Percentiles rank a stretch among this genome's conserved stretches.
Evolutionary conservation across 805 yeast genomes (phyloP).

Genomic region (Ogataea philodendri): DNA sequence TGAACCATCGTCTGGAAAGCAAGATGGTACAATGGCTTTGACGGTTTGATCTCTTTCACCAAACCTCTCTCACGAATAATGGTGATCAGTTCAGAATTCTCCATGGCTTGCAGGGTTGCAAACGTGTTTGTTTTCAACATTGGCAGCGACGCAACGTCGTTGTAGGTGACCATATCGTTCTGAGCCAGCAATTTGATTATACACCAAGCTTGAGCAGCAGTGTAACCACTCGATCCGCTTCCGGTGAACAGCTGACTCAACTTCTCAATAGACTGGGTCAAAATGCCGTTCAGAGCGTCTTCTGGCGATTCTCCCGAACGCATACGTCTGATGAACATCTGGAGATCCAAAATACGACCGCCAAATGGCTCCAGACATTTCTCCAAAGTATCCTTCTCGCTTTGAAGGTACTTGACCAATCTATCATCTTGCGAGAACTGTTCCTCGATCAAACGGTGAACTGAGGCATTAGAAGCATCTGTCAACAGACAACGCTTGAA

Average conservation of each 20-base stretch:
- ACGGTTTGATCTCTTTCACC: conserved; percentile 62
- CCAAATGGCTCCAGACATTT: conserved; percentile 73
- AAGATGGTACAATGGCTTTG: conserved; percentile 78
- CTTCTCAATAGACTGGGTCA: conserved; percentile 82
- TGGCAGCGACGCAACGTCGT: conserved; percentile 54
- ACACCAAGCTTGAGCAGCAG: conserved; percentile 85
- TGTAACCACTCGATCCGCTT: conserved; percentile 46
- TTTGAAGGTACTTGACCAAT: conserved; percentile 20
- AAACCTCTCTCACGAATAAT: conserved; percentile 78
- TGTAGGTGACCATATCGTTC: conserved; percentile 44
- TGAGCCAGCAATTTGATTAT: conserved; percentile 63
- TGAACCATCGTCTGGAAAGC: conserved; percentile 68
- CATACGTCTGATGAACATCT: conserved; percentile 83
- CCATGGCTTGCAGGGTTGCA: conserved; percentile 64
- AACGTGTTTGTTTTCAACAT: conserved; percentile 57
- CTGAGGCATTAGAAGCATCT: conserved; percentile 75
- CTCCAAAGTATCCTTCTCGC: conserved; percentile 41
- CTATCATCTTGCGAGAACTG: conserved; percentile 41
- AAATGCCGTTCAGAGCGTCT: conserved; percentile 76
- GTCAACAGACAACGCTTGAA: conserved; percentile 71
- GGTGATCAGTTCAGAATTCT: conserved; percentile 72
- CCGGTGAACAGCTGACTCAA: conserved; percentile 73
- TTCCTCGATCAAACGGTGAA: conserved; percentile 64
- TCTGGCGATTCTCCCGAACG: conserved; percentile 82
- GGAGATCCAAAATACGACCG: conserved; percentile 92